These are phyloP conservation scores for Fusarium mangiferae DNA, from an alignment of 2,329 filamentous ascomycete species.

Conservation along the genomic window DNA sequence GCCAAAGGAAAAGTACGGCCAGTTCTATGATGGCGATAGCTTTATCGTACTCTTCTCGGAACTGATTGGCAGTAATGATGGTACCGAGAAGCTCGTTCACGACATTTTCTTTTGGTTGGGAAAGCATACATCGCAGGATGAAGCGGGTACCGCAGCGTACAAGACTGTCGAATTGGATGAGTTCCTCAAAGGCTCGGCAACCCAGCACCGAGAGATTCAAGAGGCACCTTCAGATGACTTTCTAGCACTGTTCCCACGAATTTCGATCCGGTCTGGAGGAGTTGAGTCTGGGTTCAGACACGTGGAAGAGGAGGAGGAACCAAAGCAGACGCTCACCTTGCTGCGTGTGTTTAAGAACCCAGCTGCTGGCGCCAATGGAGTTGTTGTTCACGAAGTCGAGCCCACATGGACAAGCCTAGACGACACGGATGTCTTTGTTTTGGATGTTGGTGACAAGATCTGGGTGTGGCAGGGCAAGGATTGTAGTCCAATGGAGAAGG, in stretches of 20 bases:
- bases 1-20: slow-evolving; percentile 65
- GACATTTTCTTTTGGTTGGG: slow-evolving; percentile 79
- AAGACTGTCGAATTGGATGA: slow-evolving; percentile 78
- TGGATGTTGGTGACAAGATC: slow-evolving; percentile 72
- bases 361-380: slow-evolving; percentile 54
- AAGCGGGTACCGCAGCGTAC: slow-evolving; percentile 75
- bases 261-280: slow-evolving; percentile 70
- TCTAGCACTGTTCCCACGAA: slow-evolving; percentile 66
- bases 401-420: slow-evolving; percentile 71
- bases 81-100: slow-evolving; percentile 61
- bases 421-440: slow-evolving; percentile 72
- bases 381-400: slow-evolving; percentile 72
- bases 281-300: slow-evolving; percentile 71
- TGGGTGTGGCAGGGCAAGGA: slow-evolving; percentile 76
- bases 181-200: slow-evolving; percentile 69
- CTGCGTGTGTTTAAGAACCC: slow-evolving; percentile 73
- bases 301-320: slow-evolving; percentile 61
- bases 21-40: slow-evolving; percentile 75
- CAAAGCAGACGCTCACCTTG: slow-evolving; percentile 60
- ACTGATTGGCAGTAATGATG: slow-evolving; percentile 59
- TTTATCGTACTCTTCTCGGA: slow-evolving; percentile 73
- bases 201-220: slow-evolving; percentile 74
- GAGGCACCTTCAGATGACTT: slow-evolving; percentile 68
- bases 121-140: slow-evolving; percentile 72
- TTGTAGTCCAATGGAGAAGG: slow-evolving; percentile 76